Evolutionary conservation across 2,329 filamentous ascomycete genomes (phyloP).

Genomic region (Cytospora paraplurivora): DNA sequence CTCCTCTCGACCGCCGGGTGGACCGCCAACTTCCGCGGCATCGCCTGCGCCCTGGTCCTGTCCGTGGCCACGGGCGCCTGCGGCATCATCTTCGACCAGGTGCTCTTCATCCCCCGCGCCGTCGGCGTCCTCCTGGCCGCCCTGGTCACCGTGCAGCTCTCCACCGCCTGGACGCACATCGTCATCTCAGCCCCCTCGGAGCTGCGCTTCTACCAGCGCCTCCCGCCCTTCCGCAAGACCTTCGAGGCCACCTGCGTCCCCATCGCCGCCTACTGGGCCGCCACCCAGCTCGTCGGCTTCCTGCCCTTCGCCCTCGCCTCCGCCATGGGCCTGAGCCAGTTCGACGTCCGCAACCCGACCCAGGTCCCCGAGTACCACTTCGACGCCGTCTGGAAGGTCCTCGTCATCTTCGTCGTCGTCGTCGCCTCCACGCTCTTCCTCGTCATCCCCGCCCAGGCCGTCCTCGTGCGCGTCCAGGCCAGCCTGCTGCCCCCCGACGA

Average conservation of each 20-base stretch:
- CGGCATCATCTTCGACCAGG: constrained; percentile 46
- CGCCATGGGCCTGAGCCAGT: constrained; percentile 50
- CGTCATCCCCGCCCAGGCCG: constrained; percentile 74
- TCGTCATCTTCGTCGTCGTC: constrained; percentile 48
- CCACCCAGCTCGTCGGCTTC: constrained; percentile 52
- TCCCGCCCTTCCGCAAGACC: constrained; percentile 64
- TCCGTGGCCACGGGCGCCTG: constrained; percentile 40
- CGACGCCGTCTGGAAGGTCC: constrained; percentile 48
- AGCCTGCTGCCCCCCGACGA: constrained; percentile 80
- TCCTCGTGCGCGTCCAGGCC: constrained; percentile 81
- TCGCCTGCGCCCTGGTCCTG: constrained; percentile 52
- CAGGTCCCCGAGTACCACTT: constrained; percentile 42
- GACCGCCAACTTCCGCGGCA: constrained; percentile 69
- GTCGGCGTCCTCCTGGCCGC: constrained; percentile 59
- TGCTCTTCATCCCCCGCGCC: constrained; percentile 44
- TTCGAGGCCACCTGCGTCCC: constrained; percentile 72
- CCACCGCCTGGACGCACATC: constrained; percentile 82
- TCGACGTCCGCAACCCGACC: constrained; percentile 42
- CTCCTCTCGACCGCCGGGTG: constrained; percentile 66
- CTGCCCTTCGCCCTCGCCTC: constrained; percentile 51
- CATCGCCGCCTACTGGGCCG: constrained; percentile 62
- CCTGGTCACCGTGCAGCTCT: constrained; percentile 66
- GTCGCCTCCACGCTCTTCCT: constrained; percentile 61
- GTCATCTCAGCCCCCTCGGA: constrained; percentile 72
- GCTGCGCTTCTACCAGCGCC: constrained; percentile 67